Evolutionary conservation across 2,329 filamentous ascomycete genomes (phyloP).

Genomic region (Kalaharituber pfeilii): DNA sequence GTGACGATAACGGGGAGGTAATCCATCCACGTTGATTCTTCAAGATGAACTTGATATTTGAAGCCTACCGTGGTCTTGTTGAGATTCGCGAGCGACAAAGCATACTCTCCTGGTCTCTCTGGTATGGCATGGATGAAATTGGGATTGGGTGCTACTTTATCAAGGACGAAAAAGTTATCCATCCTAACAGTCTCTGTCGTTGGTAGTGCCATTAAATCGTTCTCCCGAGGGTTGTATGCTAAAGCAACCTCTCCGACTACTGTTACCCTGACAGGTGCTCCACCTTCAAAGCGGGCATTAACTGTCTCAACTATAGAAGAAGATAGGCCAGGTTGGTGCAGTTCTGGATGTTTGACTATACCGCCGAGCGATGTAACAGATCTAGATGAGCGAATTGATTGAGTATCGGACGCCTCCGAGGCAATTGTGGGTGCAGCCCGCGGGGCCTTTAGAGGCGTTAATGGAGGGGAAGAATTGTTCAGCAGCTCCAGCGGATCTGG

Average conservation of each 20-base stretch:
- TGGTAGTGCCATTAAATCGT: constrained; percentile 20
- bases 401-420: constrained; percentile 50
- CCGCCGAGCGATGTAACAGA: constrained; percentile 57
- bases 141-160: constrained; percentile 85
- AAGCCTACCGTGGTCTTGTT: constrained; percentile 62
- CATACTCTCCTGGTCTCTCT: constrained; percentile 62
- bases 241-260: constrained; percentile 82
- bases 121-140: constrained; percentile 61
- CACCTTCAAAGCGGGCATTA: constrained; percentile 65
- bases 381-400: constrained; percentile 55
- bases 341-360: constrained; percentile 63
- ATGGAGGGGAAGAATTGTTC: constrained; percentile 14
- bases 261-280: constrained; percentile 50
- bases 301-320: constrained; percentile 83
- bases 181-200: constrained; percentile 51
- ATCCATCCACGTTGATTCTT: constrained; percentile 37
- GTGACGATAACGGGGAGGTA: constrained; percentile 58
- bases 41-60: constrained; percentile 73
- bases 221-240: constrained; percentile 45
- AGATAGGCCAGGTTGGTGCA: constrained; percentile 63
- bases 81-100: constrained; percentile 54
- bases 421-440: constrained; percentile 5
- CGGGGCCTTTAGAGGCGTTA: constrained; percentile 16
- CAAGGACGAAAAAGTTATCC: constrained; percentile 72
- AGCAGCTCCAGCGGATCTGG: constrained; percentile 11